Evolutionary conservation across 257 asterid genomes (phyloP).

Genomic region (Penstemon barbatus): DNA sequence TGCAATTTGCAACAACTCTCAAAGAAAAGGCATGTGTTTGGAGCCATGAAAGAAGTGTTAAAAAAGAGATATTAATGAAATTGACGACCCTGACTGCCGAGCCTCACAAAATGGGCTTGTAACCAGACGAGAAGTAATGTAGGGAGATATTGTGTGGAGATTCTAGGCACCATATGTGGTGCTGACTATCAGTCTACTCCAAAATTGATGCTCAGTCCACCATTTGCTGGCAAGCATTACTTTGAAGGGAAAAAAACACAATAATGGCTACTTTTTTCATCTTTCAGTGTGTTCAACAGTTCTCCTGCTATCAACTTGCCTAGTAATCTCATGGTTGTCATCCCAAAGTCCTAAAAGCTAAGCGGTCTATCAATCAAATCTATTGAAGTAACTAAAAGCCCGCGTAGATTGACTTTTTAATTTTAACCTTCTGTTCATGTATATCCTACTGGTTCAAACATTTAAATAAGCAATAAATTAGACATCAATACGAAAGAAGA

Average conservation of each 20-base stretch:
- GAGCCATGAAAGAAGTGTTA: background rate
- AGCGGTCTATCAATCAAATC: background rate
- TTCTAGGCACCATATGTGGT: no score
- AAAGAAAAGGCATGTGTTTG: conserved; percentile 9
- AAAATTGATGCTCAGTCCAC: no score
- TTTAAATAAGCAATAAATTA: conserved; percentile 2
- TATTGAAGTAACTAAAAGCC: conserved; percentile 11
- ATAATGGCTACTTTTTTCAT: no score
- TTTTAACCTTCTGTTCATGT: background rate
- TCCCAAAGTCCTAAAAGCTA: conserved; percentile 19
- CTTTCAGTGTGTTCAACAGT: no score
- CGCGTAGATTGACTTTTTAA: background rate
- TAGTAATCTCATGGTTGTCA: background rate
- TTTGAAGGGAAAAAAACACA: no score
- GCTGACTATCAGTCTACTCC: no score
- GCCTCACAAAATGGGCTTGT: no score
- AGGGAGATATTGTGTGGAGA: no score
- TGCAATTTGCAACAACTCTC: conserved; percentile 13
- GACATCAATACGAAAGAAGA: background rate
- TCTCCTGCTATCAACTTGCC: background rate
- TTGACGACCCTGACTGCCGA: background rate
- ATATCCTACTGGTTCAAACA: conserved; percentile 1
- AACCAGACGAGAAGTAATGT: no score
- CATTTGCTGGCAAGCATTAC: no score
- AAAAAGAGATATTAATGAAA: background rate